phyloP scores from a whole-genome alignment of 1,284 basidiomycete genomes.

The Pulveroboletus sp. region DNA sequence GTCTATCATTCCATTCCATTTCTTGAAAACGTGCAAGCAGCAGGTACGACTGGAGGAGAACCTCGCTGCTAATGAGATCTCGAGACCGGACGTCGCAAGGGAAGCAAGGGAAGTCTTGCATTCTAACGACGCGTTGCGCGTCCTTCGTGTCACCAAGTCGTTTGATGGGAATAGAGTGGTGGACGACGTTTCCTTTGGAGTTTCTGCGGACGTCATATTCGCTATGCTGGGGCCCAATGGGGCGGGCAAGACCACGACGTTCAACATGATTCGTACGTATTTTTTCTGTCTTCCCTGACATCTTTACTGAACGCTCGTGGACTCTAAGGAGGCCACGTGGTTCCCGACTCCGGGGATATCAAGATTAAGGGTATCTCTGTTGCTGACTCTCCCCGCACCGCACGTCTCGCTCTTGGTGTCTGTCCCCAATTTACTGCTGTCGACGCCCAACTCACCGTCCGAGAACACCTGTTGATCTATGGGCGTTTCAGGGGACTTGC shows the following conservation, averaged over 20 bases:
- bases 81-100: slow-evolving; percentile 49
- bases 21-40: slow-evolving; percentile 21
- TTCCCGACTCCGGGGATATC: slow-evolving; percentile 66
- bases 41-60: slow-evolving; percentile 11
- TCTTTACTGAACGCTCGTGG: not conserved
- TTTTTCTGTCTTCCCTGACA: not conserved
- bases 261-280: slow-evolving; percentile 69
- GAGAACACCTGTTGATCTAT: slow-evolving; percentile 71
- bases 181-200: slow-evolving; percentile 72
- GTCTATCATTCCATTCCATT: slow-evolving; percentile 42
- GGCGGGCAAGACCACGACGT: slow-evolving; percentile 79
- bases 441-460: slow-evolving; percentile 73
- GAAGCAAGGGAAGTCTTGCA: slow-evolving; percentile 53
- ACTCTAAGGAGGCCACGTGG: slow-evolving; percentile 55
- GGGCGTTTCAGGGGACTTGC: slow-evolving; percentile 68
- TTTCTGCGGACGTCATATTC: slow-evolving; percentile 64
- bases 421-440: slow-evolving; percentile 85
- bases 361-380: slow-evolving; percentile 66
- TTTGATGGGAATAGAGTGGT: slow-evolving; percentile 64
- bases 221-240: slow-evolving; percentile 81
- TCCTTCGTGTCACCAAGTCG: slow-evolving; percentile 67
- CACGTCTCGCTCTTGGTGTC: slow-evolving; percentile 70
- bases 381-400: slow-evolving; percentile 56
- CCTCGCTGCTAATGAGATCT: slow-evolving; percentile 15
- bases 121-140: slow-evolving; percentile 60